Conservation (phyloP, 2,329 filamentous ascomycete species). For the Pyrenophora teres region DNA sequence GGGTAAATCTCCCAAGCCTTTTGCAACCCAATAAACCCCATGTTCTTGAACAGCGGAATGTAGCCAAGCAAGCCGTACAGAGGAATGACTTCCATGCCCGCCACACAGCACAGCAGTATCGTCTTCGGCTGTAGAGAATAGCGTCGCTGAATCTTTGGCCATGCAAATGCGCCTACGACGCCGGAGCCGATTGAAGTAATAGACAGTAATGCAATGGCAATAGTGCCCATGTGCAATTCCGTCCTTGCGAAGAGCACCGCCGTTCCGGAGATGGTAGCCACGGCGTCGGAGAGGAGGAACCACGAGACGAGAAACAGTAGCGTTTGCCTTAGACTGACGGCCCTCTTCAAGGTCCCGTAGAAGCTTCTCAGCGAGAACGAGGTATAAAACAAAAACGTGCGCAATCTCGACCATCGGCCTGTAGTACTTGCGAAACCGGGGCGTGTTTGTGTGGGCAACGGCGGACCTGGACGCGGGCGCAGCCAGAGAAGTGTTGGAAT, state of each 20-base stretch:
- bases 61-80: slow-evolving; percentile 86
- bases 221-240: slow-evolving; percentile 82
- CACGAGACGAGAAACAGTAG: slow-evolving; percentile 78
- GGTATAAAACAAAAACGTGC: slow-evolving; percentile 67
- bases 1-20: slow-evolving; percentile 93
- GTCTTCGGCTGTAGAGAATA: slow-evolving; percentile 74
- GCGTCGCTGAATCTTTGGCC: slow-evolving; percentile 74
- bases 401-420: slow-evolving; percentile 10
- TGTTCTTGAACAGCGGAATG: slow-evolving; percentile 71
- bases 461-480: slow-evolving; percentile 82
- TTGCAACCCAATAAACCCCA: slow-evolving; percentile 80
- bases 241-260: slow-evolving; percentile 94
- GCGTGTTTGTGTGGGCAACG: slow-evolving; percentile 54
- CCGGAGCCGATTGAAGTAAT: slow-evolving; percentile 85
- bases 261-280: slow-evolving; percentile 92
- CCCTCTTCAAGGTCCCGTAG: slow-evolving; percentile 75
- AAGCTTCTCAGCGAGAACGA: slow-evolving; percentile 80
- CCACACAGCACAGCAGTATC: slow-evolving; percentile 83
- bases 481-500: slow-evolving; percentile 85
- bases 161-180: slow-evolving; percentile 84
- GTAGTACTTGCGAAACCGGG: slow-evolving; percentile 13
- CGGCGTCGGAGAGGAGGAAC: slow-evolving; percentile 90
- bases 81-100: slow-evolving; percentile 85
- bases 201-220: slow-evolving; percentile 83
- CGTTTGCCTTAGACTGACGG: slow-evolving; percentile 71